Evolutionary conservation across 2,329 filamentous ascomycete species (phyloP), one percentile per base, ranked within the genome.

Genomic region (Stemphylium lycopersici): DNA sequence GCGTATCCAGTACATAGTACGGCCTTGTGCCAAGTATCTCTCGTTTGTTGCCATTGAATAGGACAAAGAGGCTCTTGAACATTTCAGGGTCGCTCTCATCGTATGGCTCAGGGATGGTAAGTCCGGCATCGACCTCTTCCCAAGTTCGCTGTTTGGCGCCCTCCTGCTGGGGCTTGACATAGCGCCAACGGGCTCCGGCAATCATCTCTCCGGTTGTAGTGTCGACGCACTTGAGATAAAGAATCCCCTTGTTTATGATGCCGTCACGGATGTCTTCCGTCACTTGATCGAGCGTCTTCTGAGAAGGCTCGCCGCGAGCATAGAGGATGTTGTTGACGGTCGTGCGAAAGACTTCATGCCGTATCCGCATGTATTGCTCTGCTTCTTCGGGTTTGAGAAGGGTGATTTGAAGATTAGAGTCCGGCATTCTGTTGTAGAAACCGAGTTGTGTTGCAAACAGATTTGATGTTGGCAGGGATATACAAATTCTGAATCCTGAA

Each of bases 251-350:
- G 52, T 63, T 63, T 20, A 48, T 32, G 31, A 73, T 60, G 13
- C 59, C 65, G n/a, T 68, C 56, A 2, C 47, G 50, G 34, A 68
- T 67, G 2, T 62, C 61, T 31, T 55, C 47, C 1, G 59, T 65
- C 2, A 75, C 64, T 33, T 50, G 31, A 15, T 56, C 53, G 26
- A 68, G 64, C 0, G 72, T 73, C 16, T 47, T 47, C 32, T 59
- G 53, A 10, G 70, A 72, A 24, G 70, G 58, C 45, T 68, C 65
- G 54, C 61, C 53, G 33, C 64, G 65, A 22, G 67, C 54, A 53
- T 75, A 75, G 22, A 74, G 57, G 46, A 75, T 63, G 6, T 73
- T 69, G 57, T 75, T 73, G 7, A 75, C 55, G 22, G 71, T 69
- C 6, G 59, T 29, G 3, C 55, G 50, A 61, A 75, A 75, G 38